A percentile compares a stretch with the other conserved stretches of the same genome.
These are phyloP conservation scores for Auriscalpium orientale DNA, from an alignment of 768 basidiomycete species.

Conservation along the genomic window DNA sequence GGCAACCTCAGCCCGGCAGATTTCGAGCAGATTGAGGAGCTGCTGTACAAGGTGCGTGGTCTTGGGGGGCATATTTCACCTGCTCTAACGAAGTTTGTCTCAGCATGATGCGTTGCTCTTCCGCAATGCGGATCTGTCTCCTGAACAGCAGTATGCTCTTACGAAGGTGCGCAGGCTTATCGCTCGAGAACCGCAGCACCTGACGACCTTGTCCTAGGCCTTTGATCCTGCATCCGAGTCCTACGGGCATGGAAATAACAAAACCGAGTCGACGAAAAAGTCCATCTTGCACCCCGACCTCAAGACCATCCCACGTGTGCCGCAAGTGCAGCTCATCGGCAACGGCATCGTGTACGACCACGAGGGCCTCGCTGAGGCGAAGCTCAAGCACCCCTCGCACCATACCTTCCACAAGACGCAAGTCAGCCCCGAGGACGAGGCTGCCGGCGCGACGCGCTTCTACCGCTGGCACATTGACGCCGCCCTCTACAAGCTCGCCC, in stretches of 20 bases:
- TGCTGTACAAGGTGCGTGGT: conserved; percentile 63
- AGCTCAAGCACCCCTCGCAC: conserved; percentile 79
- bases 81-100: not conserved
- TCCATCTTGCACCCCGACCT: conserved; percentile 84
- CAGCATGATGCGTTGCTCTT: conserved; percentile 75
- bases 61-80: not conserved
- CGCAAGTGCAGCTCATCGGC: conserved; percentile 86
- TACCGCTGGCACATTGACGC: conserved; percentile 92
- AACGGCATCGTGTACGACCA: conserved; percentile 73
- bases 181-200: not conserved
- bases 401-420: conserved; percentile 75
- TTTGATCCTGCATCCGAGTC: conserved; percentile 60
- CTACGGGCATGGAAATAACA: conserved; percentile 88
- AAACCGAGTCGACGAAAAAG: conserved; percentile 63
- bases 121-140: conserved; percentile 56
- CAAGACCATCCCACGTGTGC: conserved; percentile 80
- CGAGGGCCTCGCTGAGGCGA: conserved; percentile 65
- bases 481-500: conserved; percentile 66
- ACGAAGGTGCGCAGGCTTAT: conserved; percentile 56
- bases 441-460: conserved; percentile 66
- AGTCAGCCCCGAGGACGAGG: conserved; percentile 65
- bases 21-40: conserved; percentile 59
- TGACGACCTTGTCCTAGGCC: conserved; percentile 38
- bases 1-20: conserved; percentile 50
- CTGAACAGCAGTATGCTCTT: conserved; percentile 78